phyloP scores from a whole-genome alignment of 257 asterid genomes.

The Solanum chiquidenum region DNA sequence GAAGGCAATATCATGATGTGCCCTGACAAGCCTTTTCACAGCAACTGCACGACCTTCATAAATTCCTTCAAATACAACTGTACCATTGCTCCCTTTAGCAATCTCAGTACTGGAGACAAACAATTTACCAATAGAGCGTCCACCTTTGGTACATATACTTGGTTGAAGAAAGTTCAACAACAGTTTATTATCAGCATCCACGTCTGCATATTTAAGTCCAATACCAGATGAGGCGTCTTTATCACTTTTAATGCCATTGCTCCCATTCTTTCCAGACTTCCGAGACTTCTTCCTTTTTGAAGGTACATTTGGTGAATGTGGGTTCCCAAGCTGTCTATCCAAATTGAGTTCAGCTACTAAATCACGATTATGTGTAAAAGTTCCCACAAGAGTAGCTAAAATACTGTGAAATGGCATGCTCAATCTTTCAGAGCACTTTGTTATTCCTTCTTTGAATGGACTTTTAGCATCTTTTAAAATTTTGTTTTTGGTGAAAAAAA shows the following conservation, averaged over 20 bases:
- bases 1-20: slow-evolving; percentile 72
- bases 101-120: slow-evolving; percentile 63
- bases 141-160: slow-evolving; percentile 28
- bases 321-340: slow-evolving; percentile 12
- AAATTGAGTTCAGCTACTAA: slow-evolving; percentile 14
- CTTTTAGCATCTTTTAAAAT: background rate
- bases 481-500: background rate
- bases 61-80: slow-evolving; percentile 82
- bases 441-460: background rate
- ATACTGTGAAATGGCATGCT: slow-evolving; percentile 6
- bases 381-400: slow-evolving; percentile 20
- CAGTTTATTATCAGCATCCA: slow-evolving; percentile 26
- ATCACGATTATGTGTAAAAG: slow-evolving; percentile 9
- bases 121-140: slow-evolving; percentile 68
- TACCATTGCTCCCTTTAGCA: slow-evolving; percentile 92
- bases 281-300: slow-evolving; percentile 57
- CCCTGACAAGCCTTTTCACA: slow-evolving; percentile 88
- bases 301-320: slow-evolving; percentile 15
- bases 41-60: slow-evolving; percentile 85
- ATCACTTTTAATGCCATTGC: slow-evolving; percentile 32
- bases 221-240: slow-evolving; percentile 19
- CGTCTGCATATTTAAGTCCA: slow-evolving; percentile 16
- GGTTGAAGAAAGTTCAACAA: slow-evolving; percentile 41
- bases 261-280: slow-evolving; percentile 46
- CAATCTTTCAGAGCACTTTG: background rate